These are phyloP conservation scores for Epichloe typhina DNA, from an alignment of 2,329 filamentous ascomycete genomes.

Conservation along the genomic window DNA sequence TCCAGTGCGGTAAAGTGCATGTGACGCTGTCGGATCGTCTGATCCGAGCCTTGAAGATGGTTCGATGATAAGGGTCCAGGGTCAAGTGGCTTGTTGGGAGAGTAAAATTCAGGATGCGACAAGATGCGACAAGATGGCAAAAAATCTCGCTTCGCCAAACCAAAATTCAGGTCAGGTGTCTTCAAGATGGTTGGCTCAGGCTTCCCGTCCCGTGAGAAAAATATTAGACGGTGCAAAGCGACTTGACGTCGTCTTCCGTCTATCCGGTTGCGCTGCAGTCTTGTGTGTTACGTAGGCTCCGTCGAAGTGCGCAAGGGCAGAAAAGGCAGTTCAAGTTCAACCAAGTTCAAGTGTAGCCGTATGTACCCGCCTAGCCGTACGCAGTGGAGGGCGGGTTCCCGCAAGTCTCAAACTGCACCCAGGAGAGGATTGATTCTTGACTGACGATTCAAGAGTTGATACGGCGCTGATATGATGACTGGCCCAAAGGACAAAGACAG, in stretches of 20 bases:
- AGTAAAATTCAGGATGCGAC: constrained; percentile 2
- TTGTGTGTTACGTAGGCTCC: constrained; percentile 9
- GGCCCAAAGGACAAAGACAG: not conserved
- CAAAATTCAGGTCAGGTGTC: not conserved
- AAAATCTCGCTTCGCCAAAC: constrained; percentile 9
- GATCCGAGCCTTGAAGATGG: not conserved
- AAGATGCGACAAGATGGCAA: constrained; percentile 8
- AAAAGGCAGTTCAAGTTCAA: not conserved
- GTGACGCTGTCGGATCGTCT: not conserved
- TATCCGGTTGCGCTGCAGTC: constrained; percentile 12
- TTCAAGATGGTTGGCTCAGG: constrained; percentile 3
- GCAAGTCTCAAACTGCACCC: not conserved
- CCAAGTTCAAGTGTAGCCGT: not conserved
- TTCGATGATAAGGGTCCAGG: not conserved
- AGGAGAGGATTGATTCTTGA: not conserved
- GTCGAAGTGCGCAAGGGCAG: constrained; percentile 1
- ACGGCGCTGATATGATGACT: not conserved
- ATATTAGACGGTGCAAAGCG: constrained; percentile 7
- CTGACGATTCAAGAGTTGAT: too few species aligned
- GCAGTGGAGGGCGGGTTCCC: not conserved
- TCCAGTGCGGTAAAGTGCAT: not conserved
- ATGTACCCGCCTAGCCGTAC: not conserved
- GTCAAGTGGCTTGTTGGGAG: not conserved
- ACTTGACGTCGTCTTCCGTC: constrained; percentile 10
- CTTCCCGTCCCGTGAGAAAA: constrained; percentile 4